phyloP scores from a whole-genome alignment of 306 rosid genomes.

The Heteromeles arbutifolia region DNA sequence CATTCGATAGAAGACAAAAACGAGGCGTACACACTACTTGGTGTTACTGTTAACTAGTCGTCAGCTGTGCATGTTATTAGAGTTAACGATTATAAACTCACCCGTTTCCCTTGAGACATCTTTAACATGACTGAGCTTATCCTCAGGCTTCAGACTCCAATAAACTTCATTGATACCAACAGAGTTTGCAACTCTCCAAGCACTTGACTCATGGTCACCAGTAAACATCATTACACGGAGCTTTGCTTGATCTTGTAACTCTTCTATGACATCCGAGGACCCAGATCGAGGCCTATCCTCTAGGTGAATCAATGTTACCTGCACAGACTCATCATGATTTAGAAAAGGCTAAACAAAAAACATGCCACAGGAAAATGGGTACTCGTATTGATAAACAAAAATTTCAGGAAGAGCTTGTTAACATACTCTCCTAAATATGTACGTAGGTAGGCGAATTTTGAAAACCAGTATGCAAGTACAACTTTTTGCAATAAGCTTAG shows the following conservation, averaged over 20 bases:
- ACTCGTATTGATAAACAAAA: not conserved
- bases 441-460: not conserved
- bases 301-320: constrained; percentile 90
- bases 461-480: not conserved
- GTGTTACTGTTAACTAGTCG: not conserved
- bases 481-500: not conserved
- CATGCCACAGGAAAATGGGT: not conserved
- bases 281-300: constrained; percentile 96
- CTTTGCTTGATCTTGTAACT: constrained; percentile 62
- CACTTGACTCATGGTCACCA: constrained; percentile 87
- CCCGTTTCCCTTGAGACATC: constrained; percentile 82
- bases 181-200: constrained; percentile 83
- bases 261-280: constrained; percentile 61
- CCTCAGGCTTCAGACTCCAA: constrained; percentile 94
- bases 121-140: constrained; percentile 83
- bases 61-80: not conserved
- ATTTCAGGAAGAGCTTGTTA: not conserved
- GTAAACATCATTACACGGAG: constrained; percentile 90
- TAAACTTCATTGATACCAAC: constrained; percentile 80
- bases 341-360: not conserved
- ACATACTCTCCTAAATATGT: not conserved
- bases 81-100: constrained; percentile 18
- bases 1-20: not conserved
- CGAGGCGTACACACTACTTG: not conserved
- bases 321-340: constrained; percentile 17